phyloP scores from a whole-genome alignment of 2,329 filamentous ascomycete genomes.

The Cyphellophora attinorum region DNA sequence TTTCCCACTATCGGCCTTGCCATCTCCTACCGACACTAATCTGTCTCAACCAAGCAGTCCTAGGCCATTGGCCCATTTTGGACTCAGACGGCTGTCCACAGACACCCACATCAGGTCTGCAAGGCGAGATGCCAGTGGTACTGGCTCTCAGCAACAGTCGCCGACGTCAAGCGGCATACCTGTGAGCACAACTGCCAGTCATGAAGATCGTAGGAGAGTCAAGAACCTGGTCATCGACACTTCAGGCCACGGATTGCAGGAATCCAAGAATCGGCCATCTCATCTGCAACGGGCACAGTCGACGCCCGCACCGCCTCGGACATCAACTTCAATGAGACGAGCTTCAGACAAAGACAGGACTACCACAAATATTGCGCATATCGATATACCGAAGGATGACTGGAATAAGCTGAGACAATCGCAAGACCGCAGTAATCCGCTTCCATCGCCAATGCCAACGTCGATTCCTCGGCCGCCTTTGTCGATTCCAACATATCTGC shows the following conservation, averaged over 20 bases:
- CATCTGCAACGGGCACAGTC: constrained; percentile 1
- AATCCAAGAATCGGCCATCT: not conserved
- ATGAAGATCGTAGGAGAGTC: not conserved
- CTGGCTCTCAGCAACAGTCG: too few relatives aligned
- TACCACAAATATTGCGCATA: constrained; percentile 1
- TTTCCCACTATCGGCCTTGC: too few relatives aligned
- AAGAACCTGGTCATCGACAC: not conserved
- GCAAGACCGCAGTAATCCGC: constrained; percentile 21
- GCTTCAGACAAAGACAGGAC: not conserved
- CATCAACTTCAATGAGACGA: not conserved
- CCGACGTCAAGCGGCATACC: too few relatives aligned
- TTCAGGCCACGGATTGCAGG: not conserved
- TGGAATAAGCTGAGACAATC: constrained; percentile 11
- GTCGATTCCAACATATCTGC: constrained; percentile 56
- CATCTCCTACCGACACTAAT: too few relatives aligned
- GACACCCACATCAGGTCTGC: too few relatives aligned
- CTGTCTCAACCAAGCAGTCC: too few relatives aligned
- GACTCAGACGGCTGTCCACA: too few relatives aligned
- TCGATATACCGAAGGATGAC: constrained; percentile 1
- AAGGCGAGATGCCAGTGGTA: too few relatives aligned
- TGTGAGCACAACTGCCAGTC: too few relatives aligned
- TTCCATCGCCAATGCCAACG: constrained; percentile 39
- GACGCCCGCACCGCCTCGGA: not conserved
- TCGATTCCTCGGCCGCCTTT: constrained; percentile 52
- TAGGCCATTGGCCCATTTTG: too few relatives aligned